Percentiles rank a stretch among this genome's conserved stretches.
These are phyloP conservation scores for Spirogloea muscicola DNA, from an alignment of 139 green algal species.

Conservation along the genomic window DNA sequence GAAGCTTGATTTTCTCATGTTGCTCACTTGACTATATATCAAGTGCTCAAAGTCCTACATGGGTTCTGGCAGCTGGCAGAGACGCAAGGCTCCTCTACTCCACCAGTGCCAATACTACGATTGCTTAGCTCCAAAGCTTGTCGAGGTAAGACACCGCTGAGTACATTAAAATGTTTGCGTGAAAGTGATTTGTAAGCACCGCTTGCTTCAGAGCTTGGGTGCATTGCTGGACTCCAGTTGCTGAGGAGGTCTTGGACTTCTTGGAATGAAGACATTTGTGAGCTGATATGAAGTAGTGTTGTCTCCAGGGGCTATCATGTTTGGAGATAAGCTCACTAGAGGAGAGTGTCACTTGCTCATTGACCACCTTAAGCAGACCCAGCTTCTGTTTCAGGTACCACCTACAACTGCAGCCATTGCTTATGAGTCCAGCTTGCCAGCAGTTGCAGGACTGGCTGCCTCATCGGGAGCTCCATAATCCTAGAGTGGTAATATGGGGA, in stretches of 20 bases:
- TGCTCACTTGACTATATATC: background rate
- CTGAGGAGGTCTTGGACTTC: background rate
- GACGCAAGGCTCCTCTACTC: constrained; percentile 21
- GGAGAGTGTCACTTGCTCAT: constrained; percentile 27
- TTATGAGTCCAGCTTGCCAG: too few relatives aligned
- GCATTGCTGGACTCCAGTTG: background rate
- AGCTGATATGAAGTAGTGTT: background rate
- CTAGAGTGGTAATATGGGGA: too few relatives aligned
- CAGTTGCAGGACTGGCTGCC: too few relatives aligned
- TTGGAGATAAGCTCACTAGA: constrained; percentile 30
- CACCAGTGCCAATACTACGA: constrained; percentile 7
- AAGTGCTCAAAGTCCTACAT: background rate
- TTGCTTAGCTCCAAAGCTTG: constrained; percentile 46
- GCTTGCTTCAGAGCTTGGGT: background rate
- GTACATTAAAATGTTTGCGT: background rate
- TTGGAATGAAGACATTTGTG: background rate
- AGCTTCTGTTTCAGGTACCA: too few relatives aligned
- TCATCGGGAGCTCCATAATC: too few relatives aligned
- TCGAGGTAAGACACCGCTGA: constrained; percentile 10
- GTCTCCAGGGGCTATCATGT: constrained; percentile 33
- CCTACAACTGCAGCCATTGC: too few relatives aligned
- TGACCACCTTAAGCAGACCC: constrained; percentile 36
- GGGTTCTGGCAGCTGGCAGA: constrained; percentile 13
- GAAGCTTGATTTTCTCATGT: too few relatives aligned
- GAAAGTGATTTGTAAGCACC: background rate